Evolutionary conservation across 2,329 filamentous ascomycete genomes (phyloP), one percentile per base, ranked within the genome.

Genomic region (Thielaviopsis ethacetica): DNA sequence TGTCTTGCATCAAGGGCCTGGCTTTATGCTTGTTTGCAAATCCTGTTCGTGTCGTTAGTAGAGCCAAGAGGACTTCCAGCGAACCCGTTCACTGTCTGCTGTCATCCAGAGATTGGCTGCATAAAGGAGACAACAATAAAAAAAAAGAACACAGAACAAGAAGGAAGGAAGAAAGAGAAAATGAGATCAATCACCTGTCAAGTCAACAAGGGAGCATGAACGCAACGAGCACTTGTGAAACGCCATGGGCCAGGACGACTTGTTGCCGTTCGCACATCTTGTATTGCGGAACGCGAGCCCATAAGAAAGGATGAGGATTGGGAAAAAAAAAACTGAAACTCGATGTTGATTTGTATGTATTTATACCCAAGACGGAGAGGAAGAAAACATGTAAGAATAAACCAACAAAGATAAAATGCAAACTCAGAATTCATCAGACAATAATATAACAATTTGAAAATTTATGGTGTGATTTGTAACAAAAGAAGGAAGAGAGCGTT

Each of bases 301-400:
- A 44, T 44, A 10, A 44, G 38, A 44, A 10, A 44, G 17, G 7
- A 26, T 3, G 24, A 6, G 24, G 3, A 6, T 44, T 44, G 7
- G 15, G 4, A n/a, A 17, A 4, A 47, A 2, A 19, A 13, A 49
- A 21, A 49, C n/a, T 49, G 3, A 54, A 9, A 12, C 41, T 21
- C 21, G 27, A 54, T 41, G n/a, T 34, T 38, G 34, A 34, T n/a
- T 34, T 30, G 27, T 21, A 57, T 27, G 24, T 24, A n/a, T 54
- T 22, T 19, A 47, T 13, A 17, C 44, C 26, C 38, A 15, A 24
- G 27, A 47, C 17, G 30, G 17, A 30, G n/a, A 44, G n/a, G 24
- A 58, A 58, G n/a, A 51, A 21, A 44, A 52, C 19, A 49, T 27
- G 30, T 10, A 10, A 24, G 24, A 59, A 56, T 24, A 59, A 59